phyloP scores from a whole-genome alignment of 2,329 filamentous ascomycete species.

The Fusarium subtropicale region DNA sequence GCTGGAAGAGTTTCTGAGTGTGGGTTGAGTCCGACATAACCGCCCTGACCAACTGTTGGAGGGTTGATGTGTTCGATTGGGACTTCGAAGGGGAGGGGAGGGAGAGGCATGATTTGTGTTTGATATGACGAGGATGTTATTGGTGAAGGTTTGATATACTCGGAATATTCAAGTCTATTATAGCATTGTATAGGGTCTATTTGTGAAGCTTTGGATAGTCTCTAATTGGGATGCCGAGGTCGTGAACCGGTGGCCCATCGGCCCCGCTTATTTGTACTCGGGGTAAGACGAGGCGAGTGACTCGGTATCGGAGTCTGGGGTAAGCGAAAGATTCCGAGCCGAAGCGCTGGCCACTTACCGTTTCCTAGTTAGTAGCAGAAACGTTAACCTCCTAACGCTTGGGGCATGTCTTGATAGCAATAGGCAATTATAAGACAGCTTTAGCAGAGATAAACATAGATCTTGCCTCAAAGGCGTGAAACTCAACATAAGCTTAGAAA shows the following conservation, averaged over 20 bases:
- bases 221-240: slow-evolving; percentile 2
- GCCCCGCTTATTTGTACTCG: not conserved
- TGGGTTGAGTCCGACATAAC: slow-evolving; percentile 5
- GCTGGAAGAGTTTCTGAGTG: slow-evolving; percentile 7
- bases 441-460: no score
- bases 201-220: accelerated
- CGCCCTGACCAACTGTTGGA: slow-evolving; percentile 10
- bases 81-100: slow-evolving; percentile 8
- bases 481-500: no score
- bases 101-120: slow-evolving; percentile 6
- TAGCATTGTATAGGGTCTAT: not conserved
- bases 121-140: not conserved
- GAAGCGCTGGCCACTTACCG: not conserved
- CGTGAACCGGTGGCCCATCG: slow-evolving; percentile 4
- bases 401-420: no score
- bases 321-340: slow-evolving; percentile 4
- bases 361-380: no score
- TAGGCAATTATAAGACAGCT: no score
- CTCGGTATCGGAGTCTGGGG: slow-evolving; percentile 12
- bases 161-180: not conserved
- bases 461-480: no score
- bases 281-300: not conserved
- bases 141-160: accelerated
- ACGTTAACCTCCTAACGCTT: no score
- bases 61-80: slow-evolving; percentile 6